phyloP scores from a whole-genome alignment of 23 red algal genomes.

The Chondrus crispus region DNA sequence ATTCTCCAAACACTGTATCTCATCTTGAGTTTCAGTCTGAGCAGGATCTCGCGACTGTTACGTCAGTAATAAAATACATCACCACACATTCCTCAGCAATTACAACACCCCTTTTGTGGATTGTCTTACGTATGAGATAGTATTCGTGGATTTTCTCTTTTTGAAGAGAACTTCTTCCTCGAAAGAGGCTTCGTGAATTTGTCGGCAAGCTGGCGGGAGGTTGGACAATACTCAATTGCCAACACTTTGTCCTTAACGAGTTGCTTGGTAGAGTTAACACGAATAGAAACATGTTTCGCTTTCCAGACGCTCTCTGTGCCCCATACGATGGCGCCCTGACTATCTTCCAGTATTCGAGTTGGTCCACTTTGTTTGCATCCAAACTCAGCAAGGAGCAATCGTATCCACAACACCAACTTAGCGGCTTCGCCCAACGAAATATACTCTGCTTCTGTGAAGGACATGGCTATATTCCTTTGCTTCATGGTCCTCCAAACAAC shows the following conservation, averaged over 20 bases:
- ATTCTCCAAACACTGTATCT: too few relatives aligned
- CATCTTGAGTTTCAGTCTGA: too few relatives aligned
- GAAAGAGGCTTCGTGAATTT: too few relatives aligned
- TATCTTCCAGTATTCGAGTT: not conserved
- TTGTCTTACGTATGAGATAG: too few relatives aligned
- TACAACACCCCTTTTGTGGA: too few relatives aligned
- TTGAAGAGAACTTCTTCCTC: too few relatives aligned
- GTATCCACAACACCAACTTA: not conserved
- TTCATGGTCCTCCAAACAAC: not conserved
- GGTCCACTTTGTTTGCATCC: not conserved
- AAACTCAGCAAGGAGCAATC: not conserved
- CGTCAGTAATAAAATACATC: too few relatives aligned
- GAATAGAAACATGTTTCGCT: not conserved
- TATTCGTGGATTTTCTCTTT: too few relatives aligned
- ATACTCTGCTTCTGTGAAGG: not conserved
- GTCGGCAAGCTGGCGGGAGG: too few relatives aligned
- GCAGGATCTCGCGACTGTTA: too few relatives aligned
- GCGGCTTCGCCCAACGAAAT: not conserved
- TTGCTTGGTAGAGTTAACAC: not conserved
- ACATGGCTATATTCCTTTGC: not conserved
- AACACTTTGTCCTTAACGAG: not conserved
- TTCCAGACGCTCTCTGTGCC: not conserved
- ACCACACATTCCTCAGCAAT: too few relatives aligned
- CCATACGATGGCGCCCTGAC: not conserved
- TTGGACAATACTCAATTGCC: too few relatives aligned